Base-by-base conservation (phyloP, 1,139 yeast genomes). In the Hanseniaspora gamundiae region DNA sequence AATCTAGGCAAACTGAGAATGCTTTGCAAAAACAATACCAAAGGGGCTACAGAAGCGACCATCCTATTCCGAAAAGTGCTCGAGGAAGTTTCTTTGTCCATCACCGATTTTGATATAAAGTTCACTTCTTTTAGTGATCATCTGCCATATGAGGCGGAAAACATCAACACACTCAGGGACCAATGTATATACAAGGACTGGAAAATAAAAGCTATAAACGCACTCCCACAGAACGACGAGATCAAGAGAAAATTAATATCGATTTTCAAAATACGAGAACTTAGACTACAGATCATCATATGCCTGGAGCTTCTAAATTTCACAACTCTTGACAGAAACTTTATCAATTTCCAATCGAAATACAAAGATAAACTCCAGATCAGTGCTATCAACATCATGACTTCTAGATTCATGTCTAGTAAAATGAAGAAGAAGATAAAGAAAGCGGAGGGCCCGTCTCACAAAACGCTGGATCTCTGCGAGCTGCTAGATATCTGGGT, bases 281-380 rank as follows among this genome's bases (percentile, higher is more conserved):
- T 82, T 1, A 85, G 80, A 53, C 61, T 82, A 17, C 93, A 82
- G 54, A 64, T 80, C 0, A 59, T 81, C 1, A 51, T 80, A 0
- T 55, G 78, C 2, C 58, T 81, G 42, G 91, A 82, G 54, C 43
- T 62, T 4, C 55, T 66, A 9, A 40, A 49, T 21, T 36, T 53
- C 13, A 48, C 54, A 49, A 60, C 49, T 49, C 55, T 52, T 48
- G 69, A 57, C 61, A 21, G 39, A 0, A 61, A 49, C 35, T 55
- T 50, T 44, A 53, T 47, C 48, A 55, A 56, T 48, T 59, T 61
- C 49, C 57, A 58, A 49, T 45, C 48, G 6, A 46, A 40, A 2
- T 59, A 56, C 38, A 51, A 47, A 24, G 33, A 52, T 46, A 51
- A 51, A 22, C 46, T 59, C 31, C 55, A 57, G 40, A 62, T 60